Conservation (phyloP, 441 rosid species). For the Croton laevigatus region DNA sequence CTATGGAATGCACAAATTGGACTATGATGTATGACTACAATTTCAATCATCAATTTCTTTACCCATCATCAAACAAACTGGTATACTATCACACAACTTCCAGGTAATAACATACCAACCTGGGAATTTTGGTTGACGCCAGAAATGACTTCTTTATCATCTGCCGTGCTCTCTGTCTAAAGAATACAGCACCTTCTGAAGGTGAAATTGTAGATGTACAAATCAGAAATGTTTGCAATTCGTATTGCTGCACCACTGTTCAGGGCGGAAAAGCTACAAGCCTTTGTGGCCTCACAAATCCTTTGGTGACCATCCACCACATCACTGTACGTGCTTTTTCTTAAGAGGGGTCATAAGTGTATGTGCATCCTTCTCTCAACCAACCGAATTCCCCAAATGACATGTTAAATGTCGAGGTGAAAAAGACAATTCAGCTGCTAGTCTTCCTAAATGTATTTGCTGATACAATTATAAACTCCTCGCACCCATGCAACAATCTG, state of each 20-base stretch:
- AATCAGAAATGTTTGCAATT: conserved; percentile 7
- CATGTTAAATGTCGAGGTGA: conserved; percentile 21
- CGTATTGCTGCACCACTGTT: conserved; percentile 9
- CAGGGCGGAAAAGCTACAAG: conserved; percentile 5
- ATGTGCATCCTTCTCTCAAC: conserved; percentile 23
- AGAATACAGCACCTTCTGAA: not conserved
- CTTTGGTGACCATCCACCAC: conserved; percentile 17
- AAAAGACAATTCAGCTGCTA: conserved; percentile 28
- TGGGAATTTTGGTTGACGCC: conserved; percentile 11
- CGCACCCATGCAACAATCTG: conserved; percentile 28
- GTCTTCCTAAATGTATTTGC: conserved; percentile 25
- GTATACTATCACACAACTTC: conserved; percentile 8
- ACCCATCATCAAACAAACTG: not conserved
- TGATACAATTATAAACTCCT: conserved; percentile 39
- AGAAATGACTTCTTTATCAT: conserved; percentile 5
- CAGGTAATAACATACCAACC: conserved; percentile 1
- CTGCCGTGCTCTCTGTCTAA: conserved; percentile 4
- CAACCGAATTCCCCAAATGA: conserved; percentile 23
- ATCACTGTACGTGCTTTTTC: conserved; percentile 38
- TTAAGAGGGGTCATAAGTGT: conserved; percentile 10
- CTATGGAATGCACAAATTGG: not conserved
- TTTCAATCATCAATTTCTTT: conserved; percentile 20
- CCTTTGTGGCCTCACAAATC: not conserved
- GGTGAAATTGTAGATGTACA: conserved; percentile 16
- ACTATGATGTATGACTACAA: conserved; percentile 6